Evolutionary conservation across 1,284 basidiomycete genomes (phyloP).

Genomic region (Boletus mariae): DNA sequence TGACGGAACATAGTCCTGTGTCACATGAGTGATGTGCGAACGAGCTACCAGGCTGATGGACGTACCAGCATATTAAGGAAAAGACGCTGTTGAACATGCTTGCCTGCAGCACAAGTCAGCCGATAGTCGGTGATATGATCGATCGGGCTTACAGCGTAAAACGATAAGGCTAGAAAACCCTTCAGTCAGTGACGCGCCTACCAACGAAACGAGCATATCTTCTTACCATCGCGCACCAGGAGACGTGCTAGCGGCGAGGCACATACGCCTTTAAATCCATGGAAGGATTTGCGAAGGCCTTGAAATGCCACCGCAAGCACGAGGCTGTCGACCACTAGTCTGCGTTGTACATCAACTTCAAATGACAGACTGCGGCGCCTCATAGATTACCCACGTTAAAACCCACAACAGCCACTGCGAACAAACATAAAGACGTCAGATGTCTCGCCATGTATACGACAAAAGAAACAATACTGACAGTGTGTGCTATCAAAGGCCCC

Average conservation of each 20-base stretch:
- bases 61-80: conserved; percentile 10
- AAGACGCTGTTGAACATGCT: conserved; percentile 5
- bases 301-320: conserved; percentile 5
- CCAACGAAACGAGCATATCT: neutral
- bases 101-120: neutral
- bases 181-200: neutral
- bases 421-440: neutral
- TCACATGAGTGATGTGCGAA: neutral
- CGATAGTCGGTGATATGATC: too few relatives aligned
- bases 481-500: neutral
- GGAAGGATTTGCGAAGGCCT: conserved; percentile 4
- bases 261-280: neutral
- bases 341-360: neutral
- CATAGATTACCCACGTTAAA: conserved; percentile 2
- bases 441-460: neutral
- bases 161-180: conserved; percentile 2
- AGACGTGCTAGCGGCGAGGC: conserved; percentile 6
- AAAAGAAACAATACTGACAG: conserved; percentile 1
- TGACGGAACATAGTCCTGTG: conserved; percentile 7
- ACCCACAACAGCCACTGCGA: conserved; percentile 11
- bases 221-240: conserved; percentile 14
- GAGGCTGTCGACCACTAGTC: conserved; percentile 12
- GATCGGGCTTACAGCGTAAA: conserved; percentile 8
- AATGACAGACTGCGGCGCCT: neutral
- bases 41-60: neutral